Conservation (phyloP, 176 grass and related monocot genomes). For the Oryza punctata region DNA sequence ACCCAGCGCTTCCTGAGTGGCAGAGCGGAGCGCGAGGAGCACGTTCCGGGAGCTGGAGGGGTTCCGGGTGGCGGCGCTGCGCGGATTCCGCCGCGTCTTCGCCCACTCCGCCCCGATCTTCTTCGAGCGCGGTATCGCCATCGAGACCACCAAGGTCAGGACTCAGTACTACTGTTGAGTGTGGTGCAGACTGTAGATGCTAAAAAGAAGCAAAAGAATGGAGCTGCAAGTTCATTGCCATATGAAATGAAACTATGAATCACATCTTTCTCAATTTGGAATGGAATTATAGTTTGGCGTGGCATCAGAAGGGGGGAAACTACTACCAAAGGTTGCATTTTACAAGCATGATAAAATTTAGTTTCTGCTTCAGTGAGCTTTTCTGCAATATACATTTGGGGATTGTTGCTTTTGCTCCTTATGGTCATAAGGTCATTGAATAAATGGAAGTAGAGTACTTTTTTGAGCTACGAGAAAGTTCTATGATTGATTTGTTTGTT, state of each 20-base stretch:
- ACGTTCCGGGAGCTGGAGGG: constrained; percentile 85
- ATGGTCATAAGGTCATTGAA: not conserved
- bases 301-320: too few species aligned
- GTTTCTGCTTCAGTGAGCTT: not conserved
- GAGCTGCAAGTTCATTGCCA: too few species aligned
- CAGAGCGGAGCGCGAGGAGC: constrained; percentile 92
- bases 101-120: constrained; percentile 81
- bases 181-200: too few species aligned
- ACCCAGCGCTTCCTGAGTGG: not conserved
- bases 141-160: constrained; percentile 47
- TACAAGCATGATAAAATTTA: not conserved
- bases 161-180: too few species aligned
- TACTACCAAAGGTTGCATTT: not conserved
- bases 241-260: too few species aligned
- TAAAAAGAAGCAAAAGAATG: too few species aligned
- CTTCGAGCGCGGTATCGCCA: constrained; percentile 76
- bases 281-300: too few species aligned
- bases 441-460: not conserved
- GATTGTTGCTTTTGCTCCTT: not conserved
- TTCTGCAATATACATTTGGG: not conserved
- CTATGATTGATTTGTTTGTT: constrained; percentile 17
- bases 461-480: constrained; percentile 19
- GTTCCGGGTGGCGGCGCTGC: constrained; percentile 3
- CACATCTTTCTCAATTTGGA: too few species aligned
- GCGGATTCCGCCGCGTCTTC: constrained; percentile 71